Evolutionary conservation across 2,329 filamentous ascomycete genomes (phyloP), one percentile per base, ranked within the genome.

Genomic region (Microcyclospora pomicola): DNA sequence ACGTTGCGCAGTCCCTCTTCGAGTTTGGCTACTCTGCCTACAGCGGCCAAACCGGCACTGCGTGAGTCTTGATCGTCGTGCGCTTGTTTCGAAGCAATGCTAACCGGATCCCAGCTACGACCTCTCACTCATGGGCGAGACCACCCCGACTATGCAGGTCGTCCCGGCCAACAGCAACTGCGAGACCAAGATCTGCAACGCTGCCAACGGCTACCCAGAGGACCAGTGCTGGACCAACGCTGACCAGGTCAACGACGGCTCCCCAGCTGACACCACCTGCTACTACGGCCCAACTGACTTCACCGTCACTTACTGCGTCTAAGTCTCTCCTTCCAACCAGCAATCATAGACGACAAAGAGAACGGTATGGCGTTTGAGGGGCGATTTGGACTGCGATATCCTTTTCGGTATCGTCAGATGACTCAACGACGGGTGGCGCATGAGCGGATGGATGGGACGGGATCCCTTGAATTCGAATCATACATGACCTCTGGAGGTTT

Each of bases 21-120:
- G 42, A 43, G 27, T 43, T 43, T 32, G 42, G 42, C 27, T 43
- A 41, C 36, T 38, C 37, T 35, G 31, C 31, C 29, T 43, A 39
- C n/a, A 27, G 13, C 27, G 39, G 39, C 27, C 13, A 24, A 6
- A 30, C 31, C 11, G 36, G 36, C 19, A 38, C 36, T 30, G 19
- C 19, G 19, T 24, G 7, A 24, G 19, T 24, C 19, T 24, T 24
- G 19, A 24, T 24, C 5, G 7, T 24, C 4, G 19, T 7, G 7
- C 19, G 19, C 19, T 24, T 24, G 19, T 24, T 24, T 24, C 5
- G 7, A 24, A 24, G 4, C 19, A 24, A 24, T 24, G 19, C 19
- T 24, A 24, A 24, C 19, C 19, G 7, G 19, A 24, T 24, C 19
- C 19, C 7, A 24, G 19, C 19, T 38, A 39, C 30, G 38, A 43